Evolutionary conservation across 1,284 basidiomycete species (phyloP).

Genomic region (Apiotrichum gamsii): DNA sequence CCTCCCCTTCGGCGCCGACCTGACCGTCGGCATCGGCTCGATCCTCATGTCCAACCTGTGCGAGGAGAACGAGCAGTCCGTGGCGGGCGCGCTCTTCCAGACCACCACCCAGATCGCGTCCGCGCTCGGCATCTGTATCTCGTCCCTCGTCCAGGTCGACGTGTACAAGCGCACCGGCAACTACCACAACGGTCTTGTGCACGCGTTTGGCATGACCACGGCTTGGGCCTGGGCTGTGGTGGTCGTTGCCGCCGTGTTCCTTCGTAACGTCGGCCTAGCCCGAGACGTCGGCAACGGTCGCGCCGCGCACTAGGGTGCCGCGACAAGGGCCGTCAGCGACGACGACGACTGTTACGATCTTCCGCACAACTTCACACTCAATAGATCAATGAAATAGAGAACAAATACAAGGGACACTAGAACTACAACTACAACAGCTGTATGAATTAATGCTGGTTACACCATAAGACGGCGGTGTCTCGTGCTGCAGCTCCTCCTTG

Average conservation of each 20-base stretch:
- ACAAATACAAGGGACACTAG: too few relatives aligned
- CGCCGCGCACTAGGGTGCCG: neutral
- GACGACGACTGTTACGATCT: too few relatives aligned
- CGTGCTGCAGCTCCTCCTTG: too few relatives aligned
- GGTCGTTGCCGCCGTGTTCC: constrained; percentile 8
- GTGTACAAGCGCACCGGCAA: constrained; percentile 9
- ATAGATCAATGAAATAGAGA: too few relatives aligned
- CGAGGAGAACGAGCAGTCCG: constrained; percentile 29
- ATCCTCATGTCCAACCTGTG: constrained; percentile 36
- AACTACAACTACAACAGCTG: too few relatives aligned
- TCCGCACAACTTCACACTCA: too few relatives aligned
- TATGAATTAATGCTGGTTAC: too few relatives aligned
- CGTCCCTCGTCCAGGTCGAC: constrained; percentile 17
- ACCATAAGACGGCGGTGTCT: too few relatives aligned
- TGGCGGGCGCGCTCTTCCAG: constrained; percentile 34
- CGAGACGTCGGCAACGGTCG: constrained; percentile 9
- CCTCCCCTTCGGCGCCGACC: constrained; percentile 31
- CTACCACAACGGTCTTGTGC: constrained; percentile 17
- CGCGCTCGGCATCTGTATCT: constrained; percentile 28
- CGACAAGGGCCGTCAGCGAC: too few relatives aligned
- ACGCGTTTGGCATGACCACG: constrained; percentile 23
- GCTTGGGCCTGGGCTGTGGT: constrained; percentile 20
- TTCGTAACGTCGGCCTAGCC: constrained; percentile 15
- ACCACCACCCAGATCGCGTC: constrained; percentile 25
- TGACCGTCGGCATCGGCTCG: constrained; percentile 30